Conservation (phyloP, 2,329 filamentous ascomycete genomes). For the Lecanicillium sp. region DNA sequence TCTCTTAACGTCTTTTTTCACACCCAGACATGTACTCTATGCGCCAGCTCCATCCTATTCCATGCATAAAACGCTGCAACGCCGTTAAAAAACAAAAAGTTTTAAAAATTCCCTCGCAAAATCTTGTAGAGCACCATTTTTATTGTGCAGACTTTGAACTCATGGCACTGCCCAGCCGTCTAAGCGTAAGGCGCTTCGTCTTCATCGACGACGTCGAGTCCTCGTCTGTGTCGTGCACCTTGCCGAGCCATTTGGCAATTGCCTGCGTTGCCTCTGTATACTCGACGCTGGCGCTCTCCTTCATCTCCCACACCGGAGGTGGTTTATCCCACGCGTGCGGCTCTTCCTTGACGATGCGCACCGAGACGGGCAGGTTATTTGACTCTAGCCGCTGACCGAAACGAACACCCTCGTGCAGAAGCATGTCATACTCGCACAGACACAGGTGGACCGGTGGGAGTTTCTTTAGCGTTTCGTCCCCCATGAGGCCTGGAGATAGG, state of each 20-base stretch:
- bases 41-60: too few species aligned
- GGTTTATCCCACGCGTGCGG: slow-evolving; percentile 43
- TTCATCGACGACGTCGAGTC: slow-evolving; percentile 26
- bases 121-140: too few species aligned
- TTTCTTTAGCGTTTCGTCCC: slow-evolving; percentile 41
- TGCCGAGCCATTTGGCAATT: slow-evolving; percentile 33
- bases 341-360: slow-evolving; percentile 36
- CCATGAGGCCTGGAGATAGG: slow-evolving; percentile 49
- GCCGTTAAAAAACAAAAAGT: too few species aligned
- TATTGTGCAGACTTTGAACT: slow-evolving; percentile 15
- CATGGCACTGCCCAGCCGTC: slow-evolving; percentile 23
- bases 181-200: slow-evolving; percentile 21
- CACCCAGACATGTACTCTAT: too few species aligned
- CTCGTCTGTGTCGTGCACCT: slow-evolving; percentile 25
- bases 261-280: slow-evolving; percentile 34
- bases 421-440: slow-evolving; percentile 58
- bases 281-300: slow-evolving; percentile 35
- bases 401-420: slow-evolving; percentile 50
- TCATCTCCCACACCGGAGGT: slow-evolving; percentile 30
- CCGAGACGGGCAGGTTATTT: slow-evolving; percentile 22
- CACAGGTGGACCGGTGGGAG: slow-evolving; percentile 48
- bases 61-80: too few species aligned
- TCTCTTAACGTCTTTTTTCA: too few species aligned
- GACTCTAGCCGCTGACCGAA: slow-evolving; percentile 50
- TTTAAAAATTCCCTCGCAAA: too few species aligned